phyloP scores from a whole-genome alignment of 2,329 filamentous ascomycete genomes.

The Didymella arachidicola region DNA sequence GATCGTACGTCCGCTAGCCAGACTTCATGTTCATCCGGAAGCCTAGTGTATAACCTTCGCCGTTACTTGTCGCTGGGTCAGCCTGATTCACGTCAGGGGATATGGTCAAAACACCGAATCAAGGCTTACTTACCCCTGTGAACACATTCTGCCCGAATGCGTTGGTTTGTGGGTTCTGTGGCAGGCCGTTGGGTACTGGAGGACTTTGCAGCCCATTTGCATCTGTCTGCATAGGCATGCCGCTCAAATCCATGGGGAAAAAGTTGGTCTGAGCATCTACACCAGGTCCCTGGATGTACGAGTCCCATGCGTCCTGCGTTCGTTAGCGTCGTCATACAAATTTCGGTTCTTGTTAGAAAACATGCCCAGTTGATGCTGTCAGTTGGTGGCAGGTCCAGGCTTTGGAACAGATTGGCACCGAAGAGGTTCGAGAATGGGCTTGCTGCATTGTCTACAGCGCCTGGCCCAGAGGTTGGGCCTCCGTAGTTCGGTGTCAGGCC shows the following conservation, averaged over 20 bases:
- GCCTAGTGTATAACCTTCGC: conserved; percentile 39
- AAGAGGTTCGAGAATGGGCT: conserved; percentile 65
- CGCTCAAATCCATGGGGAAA: conserved; percentile 55
- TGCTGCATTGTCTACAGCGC: conserved; percentile 52
- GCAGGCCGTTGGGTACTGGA: conserved; percentile 24
- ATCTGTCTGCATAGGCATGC: conserved; percentile 47
- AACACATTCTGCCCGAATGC: conserved; percentile 49
- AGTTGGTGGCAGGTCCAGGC: conserved; percentile 61
- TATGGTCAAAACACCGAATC: not conserved
- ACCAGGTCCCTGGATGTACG: conserved; percentile 68
- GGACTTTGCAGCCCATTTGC: conserved; percentile 29
- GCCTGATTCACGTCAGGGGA: conserved; percentile 27
- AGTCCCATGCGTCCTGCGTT: conserved; percentile 68
- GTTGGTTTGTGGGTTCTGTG: conserved; percentile 36
- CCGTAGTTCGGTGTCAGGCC: conserved; percentile 48
- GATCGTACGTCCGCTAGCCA: not conserved
- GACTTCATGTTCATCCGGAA: conserved; percentile 36
- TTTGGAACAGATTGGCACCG: conserved; percentile 57
- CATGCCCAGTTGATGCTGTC: conserved; percentile 70
- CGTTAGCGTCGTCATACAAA: conserved; percentile 19
- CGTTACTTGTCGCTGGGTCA: conserved; percentile 36
- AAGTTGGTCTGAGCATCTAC: conserved; percentile 53
- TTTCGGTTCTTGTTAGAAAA: conserved; percentile 13
- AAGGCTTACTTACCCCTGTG: conserved; percentile 48
- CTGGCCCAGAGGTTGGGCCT: conserved; percentile 40